A percentile compares a stretch with the other conserved stretches of the same genome.
Conservation (phyloP, 1,284 basidiomycete genomes). For the Ceratobasidium sp. region DNA sequence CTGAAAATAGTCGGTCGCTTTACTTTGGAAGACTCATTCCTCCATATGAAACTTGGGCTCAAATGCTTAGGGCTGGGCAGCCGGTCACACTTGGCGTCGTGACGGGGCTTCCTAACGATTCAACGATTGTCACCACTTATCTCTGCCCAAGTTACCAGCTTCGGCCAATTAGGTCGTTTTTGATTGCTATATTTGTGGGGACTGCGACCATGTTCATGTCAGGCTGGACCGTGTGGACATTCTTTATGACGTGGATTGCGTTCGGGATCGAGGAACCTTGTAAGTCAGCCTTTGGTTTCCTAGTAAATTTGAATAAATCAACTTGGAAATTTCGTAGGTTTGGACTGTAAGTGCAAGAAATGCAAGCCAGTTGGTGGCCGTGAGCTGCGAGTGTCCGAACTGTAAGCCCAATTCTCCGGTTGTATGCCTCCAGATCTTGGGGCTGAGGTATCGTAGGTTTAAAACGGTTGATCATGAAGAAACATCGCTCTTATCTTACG, state of each 20-base stretch:
- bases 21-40: neutral
- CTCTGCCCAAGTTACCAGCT: slow-evolving; percentile 8
- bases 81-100: neutral
- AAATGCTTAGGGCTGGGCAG: neutral
- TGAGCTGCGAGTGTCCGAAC: no score
- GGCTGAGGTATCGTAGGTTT: no score
- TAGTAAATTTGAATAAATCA: neutral
- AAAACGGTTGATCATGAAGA: no score
- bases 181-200: neutral
- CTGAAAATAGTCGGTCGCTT: neutral
- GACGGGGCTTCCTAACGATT: neutral
- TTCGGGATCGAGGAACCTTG: neutral
- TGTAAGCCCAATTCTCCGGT: no score
- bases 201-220: slow-evolving; percentile 1
- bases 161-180: neutral
- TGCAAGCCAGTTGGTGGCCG: no score
- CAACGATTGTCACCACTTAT: neutral
- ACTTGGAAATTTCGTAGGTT: neutral
- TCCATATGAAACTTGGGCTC: neutral
- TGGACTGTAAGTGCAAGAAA: neutral
- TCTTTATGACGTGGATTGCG: neutral
- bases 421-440: no score
- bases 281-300: neutral
- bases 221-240: neutral
- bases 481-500: no score